Evolutionary conservation across 371 early-diverging fungal genomes (phyloP), one percentile per base, ranked within the genome.

Genomic region (Zopfochytrium polystomum): DNA sequence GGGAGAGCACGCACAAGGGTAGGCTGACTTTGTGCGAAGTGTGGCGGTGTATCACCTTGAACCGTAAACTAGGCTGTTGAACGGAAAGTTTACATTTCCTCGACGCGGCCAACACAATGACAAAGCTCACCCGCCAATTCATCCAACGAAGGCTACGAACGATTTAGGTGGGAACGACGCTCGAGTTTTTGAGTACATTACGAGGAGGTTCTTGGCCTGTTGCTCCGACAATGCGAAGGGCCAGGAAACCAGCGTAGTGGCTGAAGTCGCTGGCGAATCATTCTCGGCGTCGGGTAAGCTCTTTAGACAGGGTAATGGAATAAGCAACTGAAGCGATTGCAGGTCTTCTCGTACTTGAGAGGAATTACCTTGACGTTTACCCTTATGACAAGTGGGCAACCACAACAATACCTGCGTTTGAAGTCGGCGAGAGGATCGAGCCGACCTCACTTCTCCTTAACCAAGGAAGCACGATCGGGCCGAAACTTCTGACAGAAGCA

Each of bases 41-140:
- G 9, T 55, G n/a, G 6, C 25, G 5, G 25, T 15, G 11, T 46
- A 20, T 9, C 32, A 15, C 7, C 34, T 50, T 15, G 30, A 23
- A 29, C 30, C 44, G 22, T 4, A 23, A 44, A 48, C 47, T 44
- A 84, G 89, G 5, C 72, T 95, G 26, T 61, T 78, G 0, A 79
- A 87, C 57, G 91, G 90, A 4, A 85, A 84, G 29, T 95, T 95
- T 70, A 67, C 77, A 60, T 55, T 67, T 50, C 99, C 99, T 0
- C 79, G 98, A 55, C 81, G 74, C 31, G 99, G 99, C 1, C 85
- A 82, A 43, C 86, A 94, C 66, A 92, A 97, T 66, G 99, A 99
- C 76, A 87, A 94, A 68, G 99, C 99, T 0, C 99, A 99, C 87
- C 97, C 97, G 6, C 99, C 99, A 0, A 99, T 99, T 64, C 99